These are phyloP conservation scores for Ilyonectria sp. DNA, from an alignment of 2,329 filamentous ascomycete species.

Conservation along the genomic window DNA sequence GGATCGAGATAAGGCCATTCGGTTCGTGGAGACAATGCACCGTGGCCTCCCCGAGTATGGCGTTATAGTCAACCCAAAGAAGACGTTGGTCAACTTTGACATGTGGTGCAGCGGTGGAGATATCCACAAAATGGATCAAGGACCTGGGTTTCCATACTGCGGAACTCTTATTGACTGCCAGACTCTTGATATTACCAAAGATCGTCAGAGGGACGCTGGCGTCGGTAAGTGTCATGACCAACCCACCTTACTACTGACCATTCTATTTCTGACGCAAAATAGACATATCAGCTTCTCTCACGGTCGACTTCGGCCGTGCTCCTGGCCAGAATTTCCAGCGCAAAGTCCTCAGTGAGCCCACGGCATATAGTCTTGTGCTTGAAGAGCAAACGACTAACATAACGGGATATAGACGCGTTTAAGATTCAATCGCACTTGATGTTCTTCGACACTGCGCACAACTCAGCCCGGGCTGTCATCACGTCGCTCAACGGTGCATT, in stretches of 20 bases:
- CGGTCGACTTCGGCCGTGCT: constrained; percentile 80
- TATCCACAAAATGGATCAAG: constrained; percentile 63
- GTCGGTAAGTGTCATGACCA: constrained; percentile 59
- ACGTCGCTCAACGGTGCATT: constrained; percentile 84
- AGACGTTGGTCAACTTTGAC: constrained; percentile 90
- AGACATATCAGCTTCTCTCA: constrained; percentile 78
- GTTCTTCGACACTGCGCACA: constrained; percentile 86
- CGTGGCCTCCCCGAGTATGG: constrained; percentile 84
- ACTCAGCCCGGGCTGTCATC: constrained; percentile 78
- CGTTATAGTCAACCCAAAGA: constrained; percentile 80
- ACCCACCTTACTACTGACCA: neutral
- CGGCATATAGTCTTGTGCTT: neutral
- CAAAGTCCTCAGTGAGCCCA: constrained; percentile 77
- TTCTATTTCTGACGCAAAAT: constrained; percentile 2
- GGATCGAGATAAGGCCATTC: constrained; percentile 74
- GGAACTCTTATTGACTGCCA: constrained; percentile 82
- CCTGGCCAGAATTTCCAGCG: constrained; percentile 86
- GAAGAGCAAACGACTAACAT: neutral
- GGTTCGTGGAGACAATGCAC: constrained; percentile 87
- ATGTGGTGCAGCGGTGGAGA: constrained; percentile 67
- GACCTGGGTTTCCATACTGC: constrained; percentile 85
- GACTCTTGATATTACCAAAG: constrained; percentile 82
- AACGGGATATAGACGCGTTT: constrained; percentile 69
- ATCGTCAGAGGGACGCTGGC: constrained; percentile 68
- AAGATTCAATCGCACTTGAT: constrained; percentile 89